These are phyloP conservation scores for Aureobasidium sp. DNA, from an alignment of 2,329 filamentous ascomycete genomes.

Conservation along the genomic window DNA sequence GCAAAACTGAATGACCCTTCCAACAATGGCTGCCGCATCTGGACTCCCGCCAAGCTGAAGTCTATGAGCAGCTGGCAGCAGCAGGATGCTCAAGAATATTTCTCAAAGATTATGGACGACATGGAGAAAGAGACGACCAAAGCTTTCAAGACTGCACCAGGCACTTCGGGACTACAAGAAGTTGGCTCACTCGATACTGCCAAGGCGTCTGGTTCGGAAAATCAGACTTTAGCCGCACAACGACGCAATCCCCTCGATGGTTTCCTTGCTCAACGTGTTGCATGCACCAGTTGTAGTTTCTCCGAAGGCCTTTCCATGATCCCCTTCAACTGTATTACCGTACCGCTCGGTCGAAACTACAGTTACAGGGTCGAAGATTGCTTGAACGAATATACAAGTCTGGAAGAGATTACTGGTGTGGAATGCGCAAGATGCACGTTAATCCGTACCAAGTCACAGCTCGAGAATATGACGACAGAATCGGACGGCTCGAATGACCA, in stretches of 20 bases:
- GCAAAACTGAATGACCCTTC: slow-evolving; percentile 57
- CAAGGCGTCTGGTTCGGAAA: background rate
- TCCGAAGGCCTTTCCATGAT: slow-evolving; percentile 84
- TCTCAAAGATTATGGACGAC: slow-evolving; percentile 59
- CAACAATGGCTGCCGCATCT: slow-evolving; percentile 68
- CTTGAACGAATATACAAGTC: slow-evolving; percentile 71
- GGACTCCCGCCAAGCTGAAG: slow-evolving; percentile 74
- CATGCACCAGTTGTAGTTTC: slow-evolving; percentile 75
- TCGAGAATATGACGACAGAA: slow-evolving; percentile 34
- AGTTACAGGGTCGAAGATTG: slow-evolving; percentile 68
- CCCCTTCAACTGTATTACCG: slow-evolving; percentile 86
- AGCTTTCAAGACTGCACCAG: slow-evolving; percentile 17
- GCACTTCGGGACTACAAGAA: slow-evolving; percentile 21
- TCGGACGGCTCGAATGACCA: background rate
- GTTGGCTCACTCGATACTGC: background rate
- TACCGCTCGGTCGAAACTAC: slow-evolving; percentile 61
- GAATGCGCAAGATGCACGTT: slow-evolving; percentile 89
- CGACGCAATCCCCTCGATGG: slow-evolving; percentile 71
- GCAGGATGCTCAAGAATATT: slow-evolving; percentile 97
- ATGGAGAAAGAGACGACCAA: slow-evolving; percentile 46
- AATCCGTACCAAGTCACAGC: slow-evolving; percentile 46
- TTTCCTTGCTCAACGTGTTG: slow-evolving; percentile 76
- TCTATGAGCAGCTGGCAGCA: slow-evolving; percentile 94
- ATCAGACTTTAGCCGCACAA: background rate
- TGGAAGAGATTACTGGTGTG: slow-evolving; percentile 81